A percentile compares a stretch with the other conserved stretches of the same genome.
phyloP scores from a whole-genome alignment of 176 grass and related monocot genomes.

The Triticum urartu region DNA sequence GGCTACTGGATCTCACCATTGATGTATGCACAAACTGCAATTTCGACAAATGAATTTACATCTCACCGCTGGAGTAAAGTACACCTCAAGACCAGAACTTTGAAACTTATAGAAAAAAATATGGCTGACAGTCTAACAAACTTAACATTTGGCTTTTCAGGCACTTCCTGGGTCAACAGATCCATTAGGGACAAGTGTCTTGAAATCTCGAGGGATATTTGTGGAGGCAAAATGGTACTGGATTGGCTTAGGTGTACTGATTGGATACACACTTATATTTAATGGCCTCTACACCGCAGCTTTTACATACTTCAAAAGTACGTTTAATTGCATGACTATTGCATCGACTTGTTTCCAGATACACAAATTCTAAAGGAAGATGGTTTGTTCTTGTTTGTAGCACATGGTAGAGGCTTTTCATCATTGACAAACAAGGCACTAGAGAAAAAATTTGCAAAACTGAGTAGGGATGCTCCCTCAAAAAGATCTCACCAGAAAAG shows the following conservation, averaged over 20 bases:
- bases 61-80: conserved; percentile 55
- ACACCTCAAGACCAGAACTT: not conserved
- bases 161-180: conserved; percentile 31
- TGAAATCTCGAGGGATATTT: conserved; percentile 51
- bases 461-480: conserved; percentile 17
- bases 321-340: not conserved
- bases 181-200: conserved; percentile 39
- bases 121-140: not conserved
- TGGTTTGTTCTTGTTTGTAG: conserved; percentile 28
- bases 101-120: not conserved
- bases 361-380: not conserved
- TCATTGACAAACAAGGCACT: conserved; percentile 29
- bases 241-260: conserved; percentile 47
- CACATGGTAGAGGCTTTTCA: conserved; percentile 38
- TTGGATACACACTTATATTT: conserved; percentile 57
- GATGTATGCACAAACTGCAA: conserved; percentile 58
- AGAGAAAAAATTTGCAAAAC: conserved; percentile 39
- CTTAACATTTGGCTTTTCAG: conserved; percentile 22
- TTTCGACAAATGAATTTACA: conserved; percentile 53
- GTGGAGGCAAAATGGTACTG: conserved; percentile 55
- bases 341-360: not conserved
- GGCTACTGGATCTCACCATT: conserved; percentile 64
- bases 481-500: not conserved
- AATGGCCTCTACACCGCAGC: conserved; percentile 44
- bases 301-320: conserved; percentile 32